Evolutionary conservation across 2,329 filamentous ascomycete genomes (phyloP).

Genomic region (Biscogniauxia mediterranea): DNA sequence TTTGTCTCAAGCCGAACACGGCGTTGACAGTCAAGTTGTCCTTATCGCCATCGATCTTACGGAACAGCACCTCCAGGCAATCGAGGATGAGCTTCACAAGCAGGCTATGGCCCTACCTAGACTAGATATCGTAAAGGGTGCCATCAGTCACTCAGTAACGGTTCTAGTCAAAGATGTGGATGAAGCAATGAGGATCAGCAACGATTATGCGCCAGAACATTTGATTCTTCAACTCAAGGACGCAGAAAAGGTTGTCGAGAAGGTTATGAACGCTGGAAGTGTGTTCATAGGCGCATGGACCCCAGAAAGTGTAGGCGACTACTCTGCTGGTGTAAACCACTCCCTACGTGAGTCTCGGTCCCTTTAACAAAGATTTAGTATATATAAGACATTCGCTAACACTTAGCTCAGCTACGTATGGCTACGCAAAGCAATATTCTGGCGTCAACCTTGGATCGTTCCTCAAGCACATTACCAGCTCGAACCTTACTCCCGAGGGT

Average conservation of each 20-base stretch:
- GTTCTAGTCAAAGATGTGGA: constrained; percentile 69
- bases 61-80: constrained; percentile 71
- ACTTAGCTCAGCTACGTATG: constrained; percentile 74
- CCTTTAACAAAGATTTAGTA: background rate
- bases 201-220: constrained; percentile 94
- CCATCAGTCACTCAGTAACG: constrained; percentile 89
- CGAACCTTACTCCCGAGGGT: constrained; percentile 82
- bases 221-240: constrained; percentile 86
- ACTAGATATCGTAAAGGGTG: constrained; percentile 86
- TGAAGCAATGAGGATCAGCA: constrained; percentile 80
- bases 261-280: constrained; percentile 90
- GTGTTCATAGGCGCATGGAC: constrained; percentile 97
- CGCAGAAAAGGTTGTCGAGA: constrained; percentile 68
- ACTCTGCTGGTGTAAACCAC: constrained; percentile 97
- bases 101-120: constrained; percentile 86
- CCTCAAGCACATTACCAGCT: constrained; percentile 96
- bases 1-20: constrained; percentile 93
- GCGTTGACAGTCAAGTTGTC: constrained; percentile 92
- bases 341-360: constrained; percentile 73
- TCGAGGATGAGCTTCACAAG: constrained; percentile 85
- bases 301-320: constrained; percentile 95
- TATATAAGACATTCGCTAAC: constrained; percentile 5
- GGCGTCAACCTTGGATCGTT: constrained; percentile 96
- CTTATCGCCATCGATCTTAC: constrained; percentile 79
- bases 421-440: constrained; percentile 97